Conservation (phyloP, 352 stramenopile species). For the Pythium plurisporium region DNA sequence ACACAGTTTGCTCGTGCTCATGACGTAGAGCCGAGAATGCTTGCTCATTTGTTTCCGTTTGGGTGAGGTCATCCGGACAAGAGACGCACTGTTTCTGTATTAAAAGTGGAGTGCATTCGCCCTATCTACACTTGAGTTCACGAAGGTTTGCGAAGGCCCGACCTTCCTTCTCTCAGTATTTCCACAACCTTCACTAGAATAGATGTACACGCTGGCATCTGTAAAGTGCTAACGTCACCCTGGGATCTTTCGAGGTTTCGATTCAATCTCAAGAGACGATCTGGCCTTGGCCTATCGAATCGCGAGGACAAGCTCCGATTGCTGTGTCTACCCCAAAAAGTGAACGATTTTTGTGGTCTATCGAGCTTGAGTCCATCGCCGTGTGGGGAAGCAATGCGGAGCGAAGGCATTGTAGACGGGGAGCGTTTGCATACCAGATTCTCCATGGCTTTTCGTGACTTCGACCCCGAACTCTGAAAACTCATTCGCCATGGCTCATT, state of each 20-base stretch:
- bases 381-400: slow-evolving; percentile 22
- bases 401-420: slow-evolving; percentile 11
- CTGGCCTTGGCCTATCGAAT: no score
- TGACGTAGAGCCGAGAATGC: slow-evolving; percentile 12
- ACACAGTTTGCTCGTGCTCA: neutral
- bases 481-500: slow-evolving; percentile 15
- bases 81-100: neutral
- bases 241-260: slow-evolving; percentile 7
- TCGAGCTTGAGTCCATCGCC: slow-evolving; percentile 8
- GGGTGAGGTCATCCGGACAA: slow-evolving; percentile 13
- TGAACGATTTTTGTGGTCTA: slow-evolving; percentile 6
- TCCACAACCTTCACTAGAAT: slow-evolving; percentile 1
- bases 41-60: slow-evolving; percentile 17
- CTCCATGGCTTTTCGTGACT: slow-evolving; percentile 14
- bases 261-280: slow-evolving; percentile 3
- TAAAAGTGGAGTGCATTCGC: slow-evolving; percentile 10
- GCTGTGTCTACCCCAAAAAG: neutral
- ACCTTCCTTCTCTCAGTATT: slow-evolving; percentile 11
- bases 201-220: slow-evolving; percentile 19
- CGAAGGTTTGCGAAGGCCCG: slow-evolving; percentile 11
- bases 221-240: slow-evolving; percentile 11
- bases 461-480: slow-evolving; percentile 17
- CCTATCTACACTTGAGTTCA: slow-evolving; percentile 13
- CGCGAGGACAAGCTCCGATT: neutral
- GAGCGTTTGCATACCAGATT: slow-evolving; percentile 23